phyloP scores from a whole-genome alignment of 306 rosid species.

The Trifolium subterraneum region DNA sequence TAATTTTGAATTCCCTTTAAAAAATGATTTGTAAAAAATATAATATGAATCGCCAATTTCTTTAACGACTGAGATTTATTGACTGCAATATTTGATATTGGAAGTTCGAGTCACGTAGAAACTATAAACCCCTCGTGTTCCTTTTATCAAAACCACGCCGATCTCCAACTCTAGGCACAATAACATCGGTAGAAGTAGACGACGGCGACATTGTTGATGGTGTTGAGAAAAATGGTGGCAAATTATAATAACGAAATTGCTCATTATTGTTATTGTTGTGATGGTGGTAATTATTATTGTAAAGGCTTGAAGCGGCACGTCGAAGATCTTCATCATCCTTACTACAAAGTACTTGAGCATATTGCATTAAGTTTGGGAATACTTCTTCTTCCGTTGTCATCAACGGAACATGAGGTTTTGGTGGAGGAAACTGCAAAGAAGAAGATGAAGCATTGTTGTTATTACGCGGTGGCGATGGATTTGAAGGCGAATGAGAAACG shows the following conservation, averaged over 20 bases:
- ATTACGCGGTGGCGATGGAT: not conserved
- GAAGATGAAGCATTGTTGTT: not conserved
- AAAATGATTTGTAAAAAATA: not conserved
- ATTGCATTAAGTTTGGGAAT: constrained; percentile 52
- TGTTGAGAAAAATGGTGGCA: not conserved
- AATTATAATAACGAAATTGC: not conserved
- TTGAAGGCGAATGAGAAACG: not conserved
- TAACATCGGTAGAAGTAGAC: not conserved
- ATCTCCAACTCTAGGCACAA: not conserved
- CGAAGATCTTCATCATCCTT: constrained; percentile 42
- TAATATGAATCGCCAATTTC: not conserved
- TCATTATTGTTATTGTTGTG: not conserved
- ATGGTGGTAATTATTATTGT: not conserved
- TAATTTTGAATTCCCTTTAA: not conserved
- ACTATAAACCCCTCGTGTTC: not conserved
- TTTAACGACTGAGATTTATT: not conserved
- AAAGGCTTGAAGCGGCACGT: constrained; percentile 45
- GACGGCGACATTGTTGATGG: not conserved
- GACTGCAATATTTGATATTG: not conserved
- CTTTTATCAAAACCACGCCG: not conserved
- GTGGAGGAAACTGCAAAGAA: not conserved
- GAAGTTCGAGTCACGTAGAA: not conserved
- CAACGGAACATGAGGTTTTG: not conserved
- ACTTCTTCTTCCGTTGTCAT: not conserved
- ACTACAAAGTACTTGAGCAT: constrained; percentile 45